phyloP scores from a whole-genome alignment of 441 rosid genomes.

The Flueggea neowawraea region DNA sequence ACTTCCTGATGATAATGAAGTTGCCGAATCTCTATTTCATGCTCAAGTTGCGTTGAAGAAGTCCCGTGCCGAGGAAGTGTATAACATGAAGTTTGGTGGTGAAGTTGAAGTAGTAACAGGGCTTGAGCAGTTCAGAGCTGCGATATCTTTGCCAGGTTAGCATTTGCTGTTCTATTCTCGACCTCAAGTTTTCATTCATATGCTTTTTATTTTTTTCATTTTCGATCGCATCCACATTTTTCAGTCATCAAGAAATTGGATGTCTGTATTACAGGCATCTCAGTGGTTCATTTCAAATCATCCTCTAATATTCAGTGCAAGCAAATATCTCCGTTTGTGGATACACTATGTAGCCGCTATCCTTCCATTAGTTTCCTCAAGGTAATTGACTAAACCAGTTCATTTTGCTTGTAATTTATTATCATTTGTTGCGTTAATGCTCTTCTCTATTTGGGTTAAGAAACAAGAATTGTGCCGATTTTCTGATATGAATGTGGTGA shows the following conservation, averaged over 20 bases:
- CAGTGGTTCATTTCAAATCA: constrained; percentile 69
- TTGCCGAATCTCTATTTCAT: constrained; percentile 83
- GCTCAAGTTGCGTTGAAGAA: constrained; percentile 88
- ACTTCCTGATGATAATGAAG: constrained; percentile 78
- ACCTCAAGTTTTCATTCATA: not conserved
- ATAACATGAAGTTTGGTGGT: constrained; percentile 89
- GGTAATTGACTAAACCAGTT: constrained; percentile 35
- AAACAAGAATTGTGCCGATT: not conserved
- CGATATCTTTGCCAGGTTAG: constrained; percentile 70
- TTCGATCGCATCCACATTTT: constrained; percentile 2
- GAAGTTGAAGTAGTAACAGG: constrained; percentile 70
- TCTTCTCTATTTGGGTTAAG: not conserved
- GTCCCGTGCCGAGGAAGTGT: constrained; percentile 89
- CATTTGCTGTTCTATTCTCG: not conserved
- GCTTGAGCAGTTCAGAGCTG: constrained; percentile 80
- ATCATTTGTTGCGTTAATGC: not conserved
- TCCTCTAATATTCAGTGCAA: constrained; percentile 73
- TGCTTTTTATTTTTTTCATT: constrained; percentile 7
- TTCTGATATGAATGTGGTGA: not conserved
- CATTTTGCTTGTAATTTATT: not conserved
- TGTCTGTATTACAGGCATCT: constrained; percentile 46
- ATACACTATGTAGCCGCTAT: constrained; percentile 65
- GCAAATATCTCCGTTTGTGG: constrained; percentile 71
- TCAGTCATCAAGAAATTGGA: constrained; percentile 4
- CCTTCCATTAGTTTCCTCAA: constrained; percentile 85